Base-by-base conservation (phyloP, 106 monocot genomes). In the Dendrobium huoshanense region DNA sequence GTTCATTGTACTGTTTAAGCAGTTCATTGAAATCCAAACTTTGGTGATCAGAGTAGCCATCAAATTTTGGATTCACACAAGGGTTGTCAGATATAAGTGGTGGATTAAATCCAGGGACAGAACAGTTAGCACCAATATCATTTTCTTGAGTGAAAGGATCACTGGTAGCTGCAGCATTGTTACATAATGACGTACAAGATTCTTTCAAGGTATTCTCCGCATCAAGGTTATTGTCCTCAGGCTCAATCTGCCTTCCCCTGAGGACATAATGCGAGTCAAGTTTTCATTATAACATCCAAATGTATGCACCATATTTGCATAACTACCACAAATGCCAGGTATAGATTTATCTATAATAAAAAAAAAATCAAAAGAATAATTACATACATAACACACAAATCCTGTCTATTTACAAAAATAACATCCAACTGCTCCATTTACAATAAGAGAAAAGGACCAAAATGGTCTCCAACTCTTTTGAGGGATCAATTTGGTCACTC, bases 1-100 rank as follows among this genome's bases (percentile, higher is more conserved):
- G 83, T 82, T 91, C 89, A 87, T 94, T 86, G 59, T 90, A 94
- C 43, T 87, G 86, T 67, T 75, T 85, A 22, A 89, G 55, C 79
- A 94, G 74, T 55, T 89, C 75, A 56, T 80, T 78, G 81, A 86
- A 89, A 19, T 87, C 85, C 18, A 6, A 33, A 37, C 3, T 80
- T 77, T 85, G 80, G 33, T 88, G 85, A 75, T 67, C 79, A 82
- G 81, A 75, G 75, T 55, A 80, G 27, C 47, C 16, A 43, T 75
- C 45, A 24, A n/a, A 9, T 17, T 79, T 82, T 70, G 47, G 55
- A 77, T 81, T 22, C 9, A 43, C 20, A 20, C n/a, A 13, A 15
- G 70, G 37, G 37, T 70, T 37, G 7, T 70, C 70, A 70, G 70
- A 70, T 70, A 70, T 31, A 59, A 33, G 6, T 44, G 67, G 8